Evolutionary conservation across 306 rosid genomes (phyloP).

Genomic region (Lithocarpus polystachyus): DNA sequence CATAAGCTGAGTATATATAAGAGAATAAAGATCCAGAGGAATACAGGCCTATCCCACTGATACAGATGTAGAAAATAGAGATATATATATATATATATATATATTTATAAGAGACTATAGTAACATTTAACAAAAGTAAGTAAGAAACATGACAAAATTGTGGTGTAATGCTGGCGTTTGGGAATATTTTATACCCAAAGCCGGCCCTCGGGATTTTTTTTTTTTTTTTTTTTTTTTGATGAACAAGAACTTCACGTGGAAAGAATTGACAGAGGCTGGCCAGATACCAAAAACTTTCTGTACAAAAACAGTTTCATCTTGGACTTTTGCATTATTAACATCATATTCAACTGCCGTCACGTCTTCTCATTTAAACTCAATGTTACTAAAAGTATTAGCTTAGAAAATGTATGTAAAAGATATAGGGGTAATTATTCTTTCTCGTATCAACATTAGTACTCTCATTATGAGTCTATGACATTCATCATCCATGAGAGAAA

Average conservation of each 20-base stretch:
- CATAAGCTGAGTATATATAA: background rate
- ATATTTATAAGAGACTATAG: background rate
- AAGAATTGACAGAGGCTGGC: background rate
- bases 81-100: background rate
- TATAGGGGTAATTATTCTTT: too few relatives aligned
- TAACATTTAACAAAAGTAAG: background rate
- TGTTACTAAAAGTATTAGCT: too few relatives aligned
- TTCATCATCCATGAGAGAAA: too few relatives aligned
- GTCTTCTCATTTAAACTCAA: too few relatives aligned
- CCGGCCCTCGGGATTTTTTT: background rate
- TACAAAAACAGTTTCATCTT: too few relatives aligned
- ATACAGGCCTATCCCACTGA: background rate
- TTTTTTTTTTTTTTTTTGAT: too few relatives aligned
- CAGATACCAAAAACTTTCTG: background rate
- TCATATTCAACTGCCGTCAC: too few relatives aligned
- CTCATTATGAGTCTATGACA: too few relatives aligned
- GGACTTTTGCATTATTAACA: too few relatives aligned
- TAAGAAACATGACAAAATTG: background rate
- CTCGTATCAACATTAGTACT: too few relatives aligned
- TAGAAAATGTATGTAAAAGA: too few relatives aligned
- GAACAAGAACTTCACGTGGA: background rate
- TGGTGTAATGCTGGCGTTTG: background rate
- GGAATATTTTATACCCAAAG: background rate
- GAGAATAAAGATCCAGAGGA: background rate
- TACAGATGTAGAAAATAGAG: too few relatives aligned